Evolutionary conservation across 1,284 basidiomycete species (phyloP).

Genomic region (Puccinia horiana): DNA sequence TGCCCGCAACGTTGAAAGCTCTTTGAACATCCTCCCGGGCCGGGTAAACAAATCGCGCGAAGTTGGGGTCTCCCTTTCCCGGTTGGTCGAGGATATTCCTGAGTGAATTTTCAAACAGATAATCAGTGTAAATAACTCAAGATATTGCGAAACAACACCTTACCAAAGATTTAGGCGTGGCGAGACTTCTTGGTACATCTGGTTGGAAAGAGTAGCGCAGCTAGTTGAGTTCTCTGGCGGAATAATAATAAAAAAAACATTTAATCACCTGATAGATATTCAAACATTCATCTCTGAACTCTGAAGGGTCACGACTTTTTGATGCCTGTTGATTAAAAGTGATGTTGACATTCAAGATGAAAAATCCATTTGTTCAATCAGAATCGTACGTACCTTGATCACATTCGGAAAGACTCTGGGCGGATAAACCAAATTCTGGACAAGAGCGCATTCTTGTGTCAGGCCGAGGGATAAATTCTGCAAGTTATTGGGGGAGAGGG

Average conservation of each 20-base stretch:
- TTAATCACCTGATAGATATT: not conserved
- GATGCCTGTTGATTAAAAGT: not conserved
- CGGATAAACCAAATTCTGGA: not conserved
- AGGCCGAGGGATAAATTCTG: not conserved
- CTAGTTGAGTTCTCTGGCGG: not conserved
- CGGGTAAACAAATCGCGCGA: slow-evolving; percentile 5
- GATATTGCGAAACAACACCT: not conserved
- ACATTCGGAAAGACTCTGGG: not conserved
- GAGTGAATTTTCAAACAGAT: not conserved
- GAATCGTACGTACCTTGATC: not conserved
- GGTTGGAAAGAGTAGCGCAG: not conserved
- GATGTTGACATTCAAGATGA: not conserved
- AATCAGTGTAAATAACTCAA: not conserved
- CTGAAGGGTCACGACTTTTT: not conserved
- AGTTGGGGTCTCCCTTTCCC: not conserved
- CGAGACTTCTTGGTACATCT: not conserved
- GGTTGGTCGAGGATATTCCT: not conserved
- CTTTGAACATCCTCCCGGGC: slow-evolving; percentile 14
- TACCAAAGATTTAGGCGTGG: not conserved
- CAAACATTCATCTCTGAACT: not conserved
- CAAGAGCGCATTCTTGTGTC: not conserved
- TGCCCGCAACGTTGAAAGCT: slow-evolving; percentile 16
- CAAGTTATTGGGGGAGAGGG: not conserved
- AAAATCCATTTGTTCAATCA: not conserved
- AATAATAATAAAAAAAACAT: not conserved